phyloP scores from a whole-genome alignment of 192 early-diverging fungal species.

The Umbelopsis sp. region DNA sequence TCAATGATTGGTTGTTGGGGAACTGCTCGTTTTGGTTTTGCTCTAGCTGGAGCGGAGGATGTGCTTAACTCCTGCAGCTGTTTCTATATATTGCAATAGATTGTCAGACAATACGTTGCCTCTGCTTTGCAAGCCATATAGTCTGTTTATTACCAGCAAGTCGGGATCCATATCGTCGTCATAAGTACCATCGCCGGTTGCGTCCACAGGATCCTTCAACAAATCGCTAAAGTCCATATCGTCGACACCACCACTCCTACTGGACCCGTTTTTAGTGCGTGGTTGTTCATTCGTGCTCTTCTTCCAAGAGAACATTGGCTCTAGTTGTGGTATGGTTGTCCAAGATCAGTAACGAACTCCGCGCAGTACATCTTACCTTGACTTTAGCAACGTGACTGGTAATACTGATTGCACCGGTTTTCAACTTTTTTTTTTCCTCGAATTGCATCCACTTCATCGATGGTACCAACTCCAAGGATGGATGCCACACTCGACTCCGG shows the following conservation, averaged over 20 bases:
- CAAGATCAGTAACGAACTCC: background rate
- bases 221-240: slow-evolving; percentile 29
- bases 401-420: background rate
- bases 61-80: slow-evolving; percentile 50
- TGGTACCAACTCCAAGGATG: background rate
- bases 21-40: slow-evolving; percentile 30
- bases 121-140: background rate
- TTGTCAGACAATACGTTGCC: background rate
- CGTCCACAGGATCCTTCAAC: slow-evolving; percentile 30
- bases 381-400: background rate
- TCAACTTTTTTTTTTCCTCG: background rate
- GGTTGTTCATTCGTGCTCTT: background rate
- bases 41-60: slow-evolving; percentile 21
- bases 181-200: slow-evolving; percentile 34
- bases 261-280: background rate
- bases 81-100: slow-evolving; percentile 32
- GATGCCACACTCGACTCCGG: background rate
- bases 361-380: background rate
- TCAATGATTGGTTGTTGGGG: background rate
- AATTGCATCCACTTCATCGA: background rate
- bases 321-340: background rate
- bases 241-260: background rate
- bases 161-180: slow-evolving; percentile 54
- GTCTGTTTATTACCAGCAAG: slow-evolving; percentile 43
- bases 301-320: slow-evolving; percentile 9